Percentiles rank a stretch among this genome's conserved stretches.
These are phyloP conservation scores for Euphorbia pulcherrima DNA, from an alignment of 345 rosid species.

Conservation along the genomic window DNA sequence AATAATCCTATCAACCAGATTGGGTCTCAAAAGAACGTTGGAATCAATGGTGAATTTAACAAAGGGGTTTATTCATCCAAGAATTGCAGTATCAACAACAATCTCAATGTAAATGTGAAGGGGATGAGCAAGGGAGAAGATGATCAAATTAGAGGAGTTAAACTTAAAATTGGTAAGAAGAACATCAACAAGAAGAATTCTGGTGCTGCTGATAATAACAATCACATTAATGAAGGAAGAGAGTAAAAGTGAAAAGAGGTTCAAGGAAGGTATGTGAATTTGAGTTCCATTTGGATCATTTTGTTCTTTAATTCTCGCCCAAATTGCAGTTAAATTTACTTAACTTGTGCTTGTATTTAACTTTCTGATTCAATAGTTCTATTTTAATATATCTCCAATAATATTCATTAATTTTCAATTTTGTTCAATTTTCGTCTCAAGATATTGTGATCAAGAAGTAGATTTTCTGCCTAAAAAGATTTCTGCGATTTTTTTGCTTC, in stretches of 20 bases:
- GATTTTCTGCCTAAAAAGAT: no score
- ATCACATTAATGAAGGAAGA: slow-evolving; percentile 24
- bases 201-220: slow-evolving; percentile 23
- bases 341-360: no score
- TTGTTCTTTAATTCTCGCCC: no score
- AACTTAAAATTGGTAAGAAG: slow-evolving; percentile 50
- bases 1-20: slow-evolving; percentile 21
- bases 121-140: slow-evolving; percentile 53
- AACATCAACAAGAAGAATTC: slow-evolving; percentile 39
- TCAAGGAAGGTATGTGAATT: no score
- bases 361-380: no score
- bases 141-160: slow-evolving; percentile 31
- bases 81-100: slow-evolving; percentile 21
- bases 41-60: slow-evolving; percentile 67
- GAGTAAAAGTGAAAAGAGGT: slow-evolving; percentile 63
- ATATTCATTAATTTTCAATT: no score
- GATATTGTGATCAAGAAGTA: no score
- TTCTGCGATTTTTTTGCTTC: no score
- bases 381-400: no score
- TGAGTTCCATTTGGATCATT: no score
- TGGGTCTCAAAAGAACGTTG: slow-evolving; percentile 36
- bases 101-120: slow-evolving; percentile 41
- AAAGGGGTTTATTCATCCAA: slow-evolving; percentile 69
- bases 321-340: no score
- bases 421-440: no score